These are phyloP conservation scores for Colletotrichum spinosum DNA, from an alignment of 2,329 filamentous ascomycete genomes.

Conservation along the genomic window DNA sequence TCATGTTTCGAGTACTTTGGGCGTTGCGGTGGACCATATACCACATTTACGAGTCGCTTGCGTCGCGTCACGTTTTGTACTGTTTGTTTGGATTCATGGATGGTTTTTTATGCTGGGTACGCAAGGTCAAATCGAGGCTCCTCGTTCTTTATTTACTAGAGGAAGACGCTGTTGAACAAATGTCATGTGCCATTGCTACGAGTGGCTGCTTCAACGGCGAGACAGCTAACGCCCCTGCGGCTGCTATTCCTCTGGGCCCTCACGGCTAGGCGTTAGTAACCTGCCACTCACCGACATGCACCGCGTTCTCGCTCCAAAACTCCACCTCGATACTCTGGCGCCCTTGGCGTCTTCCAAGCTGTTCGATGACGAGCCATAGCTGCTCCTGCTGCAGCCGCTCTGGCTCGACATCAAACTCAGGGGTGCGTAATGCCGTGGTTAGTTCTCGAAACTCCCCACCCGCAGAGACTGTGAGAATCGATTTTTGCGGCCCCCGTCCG, in stretches of 20 bases:
- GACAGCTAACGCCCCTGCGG: too few relatives aligned
- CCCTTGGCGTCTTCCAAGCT: constrained; percentile 68
- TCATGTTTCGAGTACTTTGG: constrained; percentile 31
- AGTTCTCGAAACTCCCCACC: constrained; percentile 81
- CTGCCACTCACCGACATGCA: constrained; percentile 59
- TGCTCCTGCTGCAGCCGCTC: constrained; percentile 65
- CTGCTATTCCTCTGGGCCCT: not conserved
- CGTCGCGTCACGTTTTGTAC: constrained; percentile 31
- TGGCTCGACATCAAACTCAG: constrained; percentile 81
- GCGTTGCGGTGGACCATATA: constrained; percentile 38
- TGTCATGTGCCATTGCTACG: too few relatives aligned
- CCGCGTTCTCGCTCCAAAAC: constrained; percentile 61
- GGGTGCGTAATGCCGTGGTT: constrained; percentile 73
- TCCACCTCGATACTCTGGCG: constrained; percentile 63
- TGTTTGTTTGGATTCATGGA: constrained; percentile 10
- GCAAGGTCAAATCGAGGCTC: not conserved
- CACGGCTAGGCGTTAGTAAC: constrained; percentile 26
- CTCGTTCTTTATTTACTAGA: not conserved
- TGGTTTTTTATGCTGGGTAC: not conserved
- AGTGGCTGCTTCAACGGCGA: too few relatives aligned
- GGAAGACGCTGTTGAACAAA: not conserved
- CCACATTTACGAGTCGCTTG: constrained; percentile 35
- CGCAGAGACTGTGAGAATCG: constrained; percentile 73
- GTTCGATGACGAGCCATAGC: constrained; percentile 85
- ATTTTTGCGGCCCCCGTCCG: constrained; percentile 76